Evolutionary conservation across 148 eudicot species (phyloP).

Genomic region (Vaccinium corymbosum): DNA sequence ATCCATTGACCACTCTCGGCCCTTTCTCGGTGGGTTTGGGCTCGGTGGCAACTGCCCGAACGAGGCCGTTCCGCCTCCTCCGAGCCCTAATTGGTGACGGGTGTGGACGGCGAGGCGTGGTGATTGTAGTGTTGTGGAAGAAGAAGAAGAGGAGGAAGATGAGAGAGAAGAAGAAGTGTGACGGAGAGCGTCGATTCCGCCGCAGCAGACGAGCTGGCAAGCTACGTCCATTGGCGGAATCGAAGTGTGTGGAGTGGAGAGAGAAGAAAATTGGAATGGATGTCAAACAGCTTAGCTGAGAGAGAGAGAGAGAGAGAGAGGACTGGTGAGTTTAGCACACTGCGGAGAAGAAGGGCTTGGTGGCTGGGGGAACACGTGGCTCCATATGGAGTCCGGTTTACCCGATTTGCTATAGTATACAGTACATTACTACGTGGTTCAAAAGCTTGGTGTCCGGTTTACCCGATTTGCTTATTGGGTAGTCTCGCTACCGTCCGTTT

Average conservation of each 20-base stretch:
- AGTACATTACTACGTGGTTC: not conserved
- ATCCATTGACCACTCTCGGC: conserved; percentile 28
- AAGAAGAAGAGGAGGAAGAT: not conserved
- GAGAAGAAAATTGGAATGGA: not conserved
- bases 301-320: not conserved
- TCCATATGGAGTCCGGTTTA: not conserved
- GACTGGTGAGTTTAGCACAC: not conserved
- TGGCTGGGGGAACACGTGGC: conserved; percentile 27
- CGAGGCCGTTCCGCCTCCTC: conserved; percentile 24
- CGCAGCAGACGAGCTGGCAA: conserved; percentile 39
- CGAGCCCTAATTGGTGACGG: conserved; percentile 12
- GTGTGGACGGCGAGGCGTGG: conserved; percentile 7
- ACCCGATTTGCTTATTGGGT: not conserved
- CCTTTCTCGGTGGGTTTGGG: conserved; percentile 36
- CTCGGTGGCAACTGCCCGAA: conserved; percentile 45
- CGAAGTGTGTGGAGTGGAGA: not conserved
- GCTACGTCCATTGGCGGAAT: conserved; percentile 45
- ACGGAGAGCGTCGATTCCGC: conserved; percentile 34
- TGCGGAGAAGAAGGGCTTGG: not conserved
- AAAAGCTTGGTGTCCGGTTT: not conserved
- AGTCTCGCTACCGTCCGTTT: not conserved
- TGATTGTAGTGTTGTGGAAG: not conserved
- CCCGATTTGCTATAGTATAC: too few species aligned
- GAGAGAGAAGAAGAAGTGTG: conserved; percentile 13
- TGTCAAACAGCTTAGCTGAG: not conserved